Evolutionary conservation across 2,329 filamentous ascomycete species (phyloP).

Genomic region (Thielaviopsis punctulata): DNA sequence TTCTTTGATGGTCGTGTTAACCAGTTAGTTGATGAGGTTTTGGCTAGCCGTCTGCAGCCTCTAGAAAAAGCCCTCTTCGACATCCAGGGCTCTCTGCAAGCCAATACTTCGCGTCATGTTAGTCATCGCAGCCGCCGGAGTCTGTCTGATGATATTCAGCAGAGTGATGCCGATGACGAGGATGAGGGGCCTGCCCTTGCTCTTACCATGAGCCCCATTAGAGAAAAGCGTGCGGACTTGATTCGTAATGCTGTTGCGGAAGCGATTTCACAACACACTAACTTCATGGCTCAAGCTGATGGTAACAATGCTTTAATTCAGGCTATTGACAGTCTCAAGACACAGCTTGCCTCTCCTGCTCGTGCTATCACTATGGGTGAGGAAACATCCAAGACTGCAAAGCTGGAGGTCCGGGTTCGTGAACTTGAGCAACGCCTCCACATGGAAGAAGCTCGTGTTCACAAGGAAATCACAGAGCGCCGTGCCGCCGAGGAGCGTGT

Average conservation of each 20-base stretch:
- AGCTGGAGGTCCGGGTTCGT: constrained; percentile 41
- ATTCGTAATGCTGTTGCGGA: constrained; percentile 60
- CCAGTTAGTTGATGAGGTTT: constrained; percentile 59
- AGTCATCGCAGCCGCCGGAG: constrained; percentile 45
- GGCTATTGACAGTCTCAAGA: constrained; percentile 46
- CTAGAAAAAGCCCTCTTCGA: constrained; percentile 61
- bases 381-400: constrained; percentile 35
- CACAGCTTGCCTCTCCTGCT: constrained; percentile 24
- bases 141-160: constrained; percentile 48
- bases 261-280: constrained; percentile 45
- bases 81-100: constrained; percentile 51
- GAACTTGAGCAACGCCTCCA: constrained; percentile 42
- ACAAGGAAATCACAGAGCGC: constrained; percentile 31
- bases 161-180: constrained; percentile 90
- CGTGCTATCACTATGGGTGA: constrained; percentile 30
- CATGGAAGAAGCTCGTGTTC: constrained; percentile 29
- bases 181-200: constrained; percentile 53
- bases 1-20: constrained; percentile 92
- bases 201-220: constrained; percentile 59
- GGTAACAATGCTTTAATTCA: constrained; percentile 36
- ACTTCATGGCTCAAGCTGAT: constrained; percentile 18
- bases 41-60: constrained; percentile 62
- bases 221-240: constrained; percentile 67
- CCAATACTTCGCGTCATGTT: constrained; percentile 40
- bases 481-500: constrained; percentile 35